Evolutionary conservation across 2,329 filamentous ascomycete genomes (phyloP).

Genomic region (Fusarium irregulare): DNA sequence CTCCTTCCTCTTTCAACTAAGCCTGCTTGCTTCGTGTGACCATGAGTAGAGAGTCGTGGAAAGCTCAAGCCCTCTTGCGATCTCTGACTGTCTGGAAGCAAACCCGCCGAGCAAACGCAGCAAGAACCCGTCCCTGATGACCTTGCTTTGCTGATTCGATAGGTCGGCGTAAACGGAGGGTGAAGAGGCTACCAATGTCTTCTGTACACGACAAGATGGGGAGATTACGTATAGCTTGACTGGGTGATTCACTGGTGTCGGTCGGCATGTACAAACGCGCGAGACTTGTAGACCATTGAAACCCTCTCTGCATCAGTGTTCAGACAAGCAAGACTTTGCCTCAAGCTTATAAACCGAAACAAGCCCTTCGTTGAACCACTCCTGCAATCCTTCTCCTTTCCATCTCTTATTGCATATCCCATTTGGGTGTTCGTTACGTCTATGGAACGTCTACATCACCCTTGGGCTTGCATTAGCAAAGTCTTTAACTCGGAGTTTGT

Average conservation of each 20-base stretch:
- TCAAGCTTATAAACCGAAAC: not conserved
- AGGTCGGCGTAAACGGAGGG: not conserved
- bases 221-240: conserved; percentile 6
- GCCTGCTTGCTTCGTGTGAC: conserved; percentile 12
- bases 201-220: not conserved
- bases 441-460: conserved; percentile 27
- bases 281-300: conserved; percentile 1
- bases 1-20: conserved; percentile 3
- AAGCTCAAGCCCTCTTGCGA: not conserved
- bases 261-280: not conserved
- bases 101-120: conserved; percentile 10
- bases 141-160: not conserved
- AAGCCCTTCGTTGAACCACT: not conserved
- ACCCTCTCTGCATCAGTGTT: not conserved
- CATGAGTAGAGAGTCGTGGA: not conserved
- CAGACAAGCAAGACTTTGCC: not conserved
- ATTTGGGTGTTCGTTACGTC: conserved; percentile 20
- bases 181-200: conserved; percentile 3
- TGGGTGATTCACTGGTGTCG: conserved; percentile 4
- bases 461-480: conserved; percentile 6
- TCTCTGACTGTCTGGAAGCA: not conserved
- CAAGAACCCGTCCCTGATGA: conserved; percentile 3
- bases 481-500: not conserved
- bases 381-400: not conserved
- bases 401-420: not conserved